Conservation (phyloP, 768 basidiomycete genomes). For the Agaricus blazei region DNA sequence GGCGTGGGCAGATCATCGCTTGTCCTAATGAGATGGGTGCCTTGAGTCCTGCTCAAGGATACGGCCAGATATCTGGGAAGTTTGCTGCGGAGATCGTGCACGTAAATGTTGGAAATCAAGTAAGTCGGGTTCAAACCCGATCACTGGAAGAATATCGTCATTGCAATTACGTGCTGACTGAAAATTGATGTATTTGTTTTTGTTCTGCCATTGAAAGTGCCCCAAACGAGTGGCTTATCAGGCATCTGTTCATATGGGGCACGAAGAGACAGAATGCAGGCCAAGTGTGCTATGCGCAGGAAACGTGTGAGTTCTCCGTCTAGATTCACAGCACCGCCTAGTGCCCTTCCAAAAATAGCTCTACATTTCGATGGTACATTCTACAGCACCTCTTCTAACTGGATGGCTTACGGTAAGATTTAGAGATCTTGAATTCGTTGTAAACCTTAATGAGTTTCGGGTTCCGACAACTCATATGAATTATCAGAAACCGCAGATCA, state of each 20-base stretch:
- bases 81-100: constrained; percentile 73
- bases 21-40: constrained; percentile 79
- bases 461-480: too few species aligned
- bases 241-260: constrained; percentile 35
- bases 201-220: constrained; percentile 61
- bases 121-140: constrained; percentile 11
- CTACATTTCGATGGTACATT: neutral
- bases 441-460: too few species aligned
- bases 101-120: constrained; percentile 69
- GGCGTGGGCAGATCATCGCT: constrained; percentile 47
- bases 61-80: constrained; percentile 57
- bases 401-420: neutral
- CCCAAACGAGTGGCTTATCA: constrained; percentile 81
- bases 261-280: neutral
- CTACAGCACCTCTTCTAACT: neutral
- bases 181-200: constrained; percentile 73
- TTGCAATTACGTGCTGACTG: constrained; percentile 74
- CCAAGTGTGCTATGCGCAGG: neutral
- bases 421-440: too few species aligned
- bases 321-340: constrained; percentile 10
- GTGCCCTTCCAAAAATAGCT: neutral
- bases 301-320: constrained; percentile 9
- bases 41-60: constrained; percentile 67
- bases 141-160: constrained; percentile 36
- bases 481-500: too few species aligned